phyloP scores from a whole-genome alignment of 768 basidiomycete genomes.

The Suillus fuscotomentosus region DNA sequence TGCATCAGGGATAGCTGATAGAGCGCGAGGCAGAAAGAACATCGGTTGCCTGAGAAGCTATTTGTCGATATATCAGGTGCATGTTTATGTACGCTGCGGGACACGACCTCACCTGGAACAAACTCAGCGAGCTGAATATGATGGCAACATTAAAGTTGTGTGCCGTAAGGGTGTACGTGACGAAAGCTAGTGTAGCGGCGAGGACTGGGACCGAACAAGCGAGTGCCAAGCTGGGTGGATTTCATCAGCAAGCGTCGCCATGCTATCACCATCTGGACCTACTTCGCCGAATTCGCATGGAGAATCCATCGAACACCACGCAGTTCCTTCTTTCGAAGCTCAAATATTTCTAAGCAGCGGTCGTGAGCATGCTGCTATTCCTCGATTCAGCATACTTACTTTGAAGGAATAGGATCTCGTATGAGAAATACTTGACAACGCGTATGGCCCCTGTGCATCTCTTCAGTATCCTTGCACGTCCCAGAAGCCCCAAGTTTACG shows the following conservation, averaged over 20 bases:
- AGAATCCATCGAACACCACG: conserved; percentile 55
- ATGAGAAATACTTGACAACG: conserved; percentile 76
- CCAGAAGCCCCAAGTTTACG: conserved; percentile 4
- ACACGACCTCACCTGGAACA: conserved; percentile 44
- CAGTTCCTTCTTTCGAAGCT: conserved; percentile 54
- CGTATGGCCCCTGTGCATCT: conserved; percentile 52
- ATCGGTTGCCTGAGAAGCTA: conserved; percentile 68
- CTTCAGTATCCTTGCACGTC: not conserved
- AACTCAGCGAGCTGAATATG: conserved; percentile 66
- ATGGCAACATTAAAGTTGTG: conserved; percentile 60
- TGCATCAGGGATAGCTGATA: conserved; percentile 65
- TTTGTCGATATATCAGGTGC: not conserved
- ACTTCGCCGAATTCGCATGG: conserved; percentile 63
- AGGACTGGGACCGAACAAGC: conserved; percentile 64
- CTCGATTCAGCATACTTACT: conserved; percentile 37
- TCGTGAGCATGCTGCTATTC: not conserved
- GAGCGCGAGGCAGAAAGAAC: conserved; percentile 60
- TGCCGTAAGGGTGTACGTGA: conserved; percentile 60
- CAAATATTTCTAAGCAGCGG: conserved; percentile 46
- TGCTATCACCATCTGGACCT: conserved; percentile 15
- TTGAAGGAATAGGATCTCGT: conserved; percentile 65
- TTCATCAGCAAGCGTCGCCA: not conserved
- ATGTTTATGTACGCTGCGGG: not conserved
- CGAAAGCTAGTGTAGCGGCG: conserved; percentile 64
- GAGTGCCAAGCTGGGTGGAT: conserved; percentile 24